phyloP scores from a whole-genome alignment of 2,329 filamentous ascomycete genomes.

The Acrocalymma vagum region DNA sequence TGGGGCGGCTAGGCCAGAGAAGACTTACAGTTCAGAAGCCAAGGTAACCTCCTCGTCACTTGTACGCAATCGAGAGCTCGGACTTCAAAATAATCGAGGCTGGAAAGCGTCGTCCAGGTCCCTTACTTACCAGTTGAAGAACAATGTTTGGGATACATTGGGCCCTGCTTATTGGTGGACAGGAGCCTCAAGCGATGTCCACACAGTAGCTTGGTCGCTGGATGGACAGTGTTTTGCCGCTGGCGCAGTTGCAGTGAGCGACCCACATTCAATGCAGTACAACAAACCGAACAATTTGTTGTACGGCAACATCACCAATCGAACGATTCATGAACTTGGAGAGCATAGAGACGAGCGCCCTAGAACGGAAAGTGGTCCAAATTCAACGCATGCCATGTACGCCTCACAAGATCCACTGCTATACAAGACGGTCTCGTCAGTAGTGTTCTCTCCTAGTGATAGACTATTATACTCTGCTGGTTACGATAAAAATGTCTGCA shows the following conservation, averaged over 20 bases:
- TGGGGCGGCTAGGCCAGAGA: constrained; percentile 25
- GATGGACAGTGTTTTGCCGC: constrained; percentile 64
- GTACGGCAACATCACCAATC: constrained; percentile 56
- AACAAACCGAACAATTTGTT: constrained; percentile 67
- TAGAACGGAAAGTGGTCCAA: constrained; percentile 47
- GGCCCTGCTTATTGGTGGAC: constrained; percentile 59
- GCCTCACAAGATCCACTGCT: constrained; percentile 60
- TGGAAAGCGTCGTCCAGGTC: constrained; percentile 31
- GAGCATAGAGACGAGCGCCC: constrained; percentile 60
- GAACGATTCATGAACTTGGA: constrained; percentile 60
- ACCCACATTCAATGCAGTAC: constrained; percentile 66
- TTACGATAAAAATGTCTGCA: constrained; percentile 60
- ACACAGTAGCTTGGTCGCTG: constrained; percentile 64
- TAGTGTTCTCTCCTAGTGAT: constrained; percentile 60
- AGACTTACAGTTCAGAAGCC: constrained; percentile 19
- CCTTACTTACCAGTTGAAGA: constrained; percentile 33
- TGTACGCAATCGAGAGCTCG: constrained; percentile 44
- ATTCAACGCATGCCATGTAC: constrained; percentile 55
- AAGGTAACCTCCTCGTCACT: constrained; percentile 27
- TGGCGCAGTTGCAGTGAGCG: constrained; percentile 64
- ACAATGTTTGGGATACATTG: constrained; percentile 49
- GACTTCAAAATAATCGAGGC: constrained; percentile 33
- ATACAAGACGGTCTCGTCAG: constrained; percentile 65
- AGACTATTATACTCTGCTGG: constrained; percentile 62
- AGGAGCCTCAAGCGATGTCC: constrained; percentile 67